Evolutionary conservation across 306 rosid genomes (phyloP).

Genomic region (Erythrophleum fordii): DNA sequence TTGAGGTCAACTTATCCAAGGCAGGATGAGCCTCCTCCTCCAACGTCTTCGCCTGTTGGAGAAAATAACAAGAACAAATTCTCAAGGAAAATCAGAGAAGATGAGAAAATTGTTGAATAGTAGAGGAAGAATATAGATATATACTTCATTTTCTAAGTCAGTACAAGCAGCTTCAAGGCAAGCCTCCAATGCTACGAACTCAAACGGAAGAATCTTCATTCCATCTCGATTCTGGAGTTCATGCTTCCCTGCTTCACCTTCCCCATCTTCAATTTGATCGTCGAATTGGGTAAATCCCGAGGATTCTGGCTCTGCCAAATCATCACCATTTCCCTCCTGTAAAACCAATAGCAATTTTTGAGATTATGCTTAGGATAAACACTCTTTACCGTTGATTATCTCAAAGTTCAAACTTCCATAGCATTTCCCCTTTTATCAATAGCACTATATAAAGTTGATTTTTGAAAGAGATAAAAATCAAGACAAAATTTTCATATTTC

Average conservation of each 20-base stretch:
- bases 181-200: constrained; percentile 82
- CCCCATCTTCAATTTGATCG: constrained; percentile 41
- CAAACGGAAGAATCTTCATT: constrained; percentile 82
- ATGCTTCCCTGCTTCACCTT: neutral
- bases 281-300: too few relatives aligned
- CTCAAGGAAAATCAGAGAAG: too few relatives aligned
- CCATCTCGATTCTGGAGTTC: constrained; percentile 40
- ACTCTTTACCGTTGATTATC: too few relatives aligned
- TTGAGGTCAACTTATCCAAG: constrained; percentile 87
- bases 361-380: too few relatives aligned
- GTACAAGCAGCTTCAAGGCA: constrained; percentile 93
- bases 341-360: too few relatives aligned
- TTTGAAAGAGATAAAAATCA: too few relatives aligned
- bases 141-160: constrained; percentile 64
- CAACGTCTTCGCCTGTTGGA: constrained; percentile 67
- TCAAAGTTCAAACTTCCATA: too few relatives aligned
- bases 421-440: too few relatives aligned
- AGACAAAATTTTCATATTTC: too few relatives aligned
- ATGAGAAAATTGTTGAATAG: too few relatives aligned
- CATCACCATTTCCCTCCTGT: constrained; percentile 49
- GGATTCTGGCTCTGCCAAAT: constrained; percentile 52
- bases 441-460: too few relatives aligned
- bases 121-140: neutral
- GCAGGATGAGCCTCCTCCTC: constrained; percentile 98
- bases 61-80: neutral